Conservation (phyloP, 139 green algal species). For the Deuterostichococcus epilithicus region DNA sequence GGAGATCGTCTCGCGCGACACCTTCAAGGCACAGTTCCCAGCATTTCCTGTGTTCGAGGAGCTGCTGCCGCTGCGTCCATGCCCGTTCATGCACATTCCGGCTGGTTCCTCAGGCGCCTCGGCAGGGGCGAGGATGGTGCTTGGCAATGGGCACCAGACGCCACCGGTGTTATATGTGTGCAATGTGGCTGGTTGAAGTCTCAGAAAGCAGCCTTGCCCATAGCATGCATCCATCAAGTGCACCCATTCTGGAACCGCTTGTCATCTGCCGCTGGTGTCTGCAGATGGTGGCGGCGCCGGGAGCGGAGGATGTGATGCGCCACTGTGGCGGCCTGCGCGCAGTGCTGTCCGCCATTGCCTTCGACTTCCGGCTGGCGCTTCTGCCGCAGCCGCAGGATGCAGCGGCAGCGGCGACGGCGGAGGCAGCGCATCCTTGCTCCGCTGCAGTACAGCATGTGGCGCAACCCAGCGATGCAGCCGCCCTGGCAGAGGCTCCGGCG, state of each 20-base stretch:
- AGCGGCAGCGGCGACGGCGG: slow-evolving; percentile 4
- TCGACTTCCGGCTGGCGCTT: slow-evolving; percentile 24
- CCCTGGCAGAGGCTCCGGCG: too few relatives aligned
- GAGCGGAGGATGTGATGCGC: slow-evolving; percentile 50
- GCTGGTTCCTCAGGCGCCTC: too few relatives aligned
- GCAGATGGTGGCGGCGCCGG: slow-evolving; percentile 36
- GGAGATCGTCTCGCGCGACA: slow-evolving; percentile 28
- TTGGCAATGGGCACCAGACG: neutral
- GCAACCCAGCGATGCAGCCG: too few relatives aligned
- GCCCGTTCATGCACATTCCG: neutral
- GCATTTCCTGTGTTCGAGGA: neutral
- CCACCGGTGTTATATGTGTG: neutral
- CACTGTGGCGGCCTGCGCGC: slow-evolving; percentile 51
- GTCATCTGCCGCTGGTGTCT: neutral
- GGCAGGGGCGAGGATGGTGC: too few relatives aligned
- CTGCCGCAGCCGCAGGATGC: neutral
- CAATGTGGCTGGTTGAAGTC: neutral
- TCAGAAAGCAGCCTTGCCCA: neutral
- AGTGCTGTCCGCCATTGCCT: slow-evolving; percentile 39
- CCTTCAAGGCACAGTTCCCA: slow-evolving; percentile 34
- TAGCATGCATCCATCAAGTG: neutral
- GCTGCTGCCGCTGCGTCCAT: neutral
- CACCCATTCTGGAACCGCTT: neutral
- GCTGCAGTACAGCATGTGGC: too few relatives aligned
- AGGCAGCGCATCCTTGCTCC: too few relatives aligned